These are phyloP conservation scores for Sphagnum magellanicum DNA, from an alignment of 228 moss, liverwort and hornwort genomes.

Conservation along the genomic window DNA sequence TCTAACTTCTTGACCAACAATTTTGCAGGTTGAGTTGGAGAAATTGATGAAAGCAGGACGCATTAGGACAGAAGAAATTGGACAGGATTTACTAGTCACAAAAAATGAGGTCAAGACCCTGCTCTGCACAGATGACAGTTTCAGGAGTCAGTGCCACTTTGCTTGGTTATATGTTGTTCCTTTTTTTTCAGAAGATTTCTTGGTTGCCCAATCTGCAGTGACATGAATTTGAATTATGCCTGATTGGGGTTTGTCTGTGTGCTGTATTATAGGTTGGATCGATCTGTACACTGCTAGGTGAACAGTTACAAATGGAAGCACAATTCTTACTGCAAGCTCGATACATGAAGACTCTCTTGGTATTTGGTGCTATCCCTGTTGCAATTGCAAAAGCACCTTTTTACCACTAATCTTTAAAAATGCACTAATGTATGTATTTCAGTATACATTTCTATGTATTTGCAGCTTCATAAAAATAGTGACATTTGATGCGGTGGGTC, in stretches of 20 bases:
- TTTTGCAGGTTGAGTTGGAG: constrained; percentile 35
- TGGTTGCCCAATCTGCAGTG: neutral
- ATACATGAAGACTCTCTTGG: constrained; percentile 49
- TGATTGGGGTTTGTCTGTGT: neutral
- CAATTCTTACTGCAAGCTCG: constrained; percentile 33
- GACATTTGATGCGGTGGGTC: no score
- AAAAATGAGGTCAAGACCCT: constrained; percentile 34
- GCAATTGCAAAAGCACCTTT: no score
- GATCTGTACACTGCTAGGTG: constrained; percentile 40
- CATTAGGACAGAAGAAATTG: constrained; percentile 40
- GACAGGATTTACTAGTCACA: constrained; percentile 48
- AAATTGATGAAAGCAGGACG: constrained; percentile 37
- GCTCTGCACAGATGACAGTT: neutral
- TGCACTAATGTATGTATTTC: no score
- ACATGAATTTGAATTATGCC: neutral
- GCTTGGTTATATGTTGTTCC: neutral
- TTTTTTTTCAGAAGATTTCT: neutral
- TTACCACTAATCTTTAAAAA: no score
- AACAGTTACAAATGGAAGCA: constrained; percentile 39
- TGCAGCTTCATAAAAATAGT: no score
- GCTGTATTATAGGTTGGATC: constrained; percentile 22
- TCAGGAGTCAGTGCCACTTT: neutral
- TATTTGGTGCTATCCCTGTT: constrained; percentile 1
- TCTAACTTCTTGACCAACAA: neutral
- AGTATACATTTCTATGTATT: no score